Base-by-base conservation (phyloP, 805 yeast genomes). In the Yarrowia hollandica region DNA sequence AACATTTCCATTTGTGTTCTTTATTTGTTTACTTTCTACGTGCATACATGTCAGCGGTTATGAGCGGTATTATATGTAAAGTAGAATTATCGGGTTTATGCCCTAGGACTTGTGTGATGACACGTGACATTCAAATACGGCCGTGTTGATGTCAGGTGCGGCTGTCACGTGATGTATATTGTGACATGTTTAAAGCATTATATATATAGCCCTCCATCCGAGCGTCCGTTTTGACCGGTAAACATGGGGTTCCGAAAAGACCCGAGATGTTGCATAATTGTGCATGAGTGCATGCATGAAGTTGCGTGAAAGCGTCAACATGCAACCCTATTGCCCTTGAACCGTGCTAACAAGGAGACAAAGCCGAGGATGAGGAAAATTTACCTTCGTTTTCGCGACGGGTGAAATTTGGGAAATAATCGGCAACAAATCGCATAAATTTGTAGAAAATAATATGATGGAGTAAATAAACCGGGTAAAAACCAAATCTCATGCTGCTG, bases 241-340 rank as follows among this genome's bases (percentile, higher is more conserved):
- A 33, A 48, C 34, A 31, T 48, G 55, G 55, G 55, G 55, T 48
- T 48, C 55, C 55, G 55, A 22, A 48, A 33, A 48, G 39, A 22
- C 55, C 55, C 55, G 55, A 48, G 30, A 31, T 28, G 39, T 22
- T 33, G 55, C 55, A 48, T 30, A 19, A 44, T 14, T 21, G 16
- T 44, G 54, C 54, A 44, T 44, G 19, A 44, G 18, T 21, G 28
- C 35, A 31, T 48, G 39, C 55, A 33, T 30, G 39, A 23, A 22
- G 30, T 31, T 48, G 55, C 55, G 39, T 33, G 35, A 48, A 31
- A 48, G 39, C 55, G 55, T 48, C 55, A 33, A 31, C 55, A 48
- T 33, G 55, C 55, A 48, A 48, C 55, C 39, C 39, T 48, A 48
- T 48, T 48, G 39, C 54, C 37, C 54, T 44, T 44, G 54, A 44